Conservation (phyloP, 768 basidiomycete genomes). For the Paxillus rubicundulus region DNA sequence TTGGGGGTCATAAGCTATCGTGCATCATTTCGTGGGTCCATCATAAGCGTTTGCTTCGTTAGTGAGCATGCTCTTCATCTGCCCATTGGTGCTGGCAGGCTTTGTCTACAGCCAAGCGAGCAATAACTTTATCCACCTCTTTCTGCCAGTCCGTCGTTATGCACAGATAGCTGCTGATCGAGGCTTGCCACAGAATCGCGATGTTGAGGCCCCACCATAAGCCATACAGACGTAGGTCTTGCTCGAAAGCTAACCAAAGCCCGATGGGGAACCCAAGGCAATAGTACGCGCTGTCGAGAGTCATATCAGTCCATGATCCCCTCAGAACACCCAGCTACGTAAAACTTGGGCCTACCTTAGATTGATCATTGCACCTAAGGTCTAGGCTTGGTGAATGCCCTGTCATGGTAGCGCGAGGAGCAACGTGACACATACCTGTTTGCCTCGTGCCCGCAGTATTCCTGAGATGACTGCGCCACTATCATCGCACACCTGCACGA, state of each 20-base stretch:
- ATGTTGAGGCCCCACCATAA: slow-evolving; percentile 85
- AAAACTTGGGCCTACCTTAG: slow-evolving; percentile 45
- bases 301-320: neutral
- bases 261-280: slow-evolving; percentile 81
- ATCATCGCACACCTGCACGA: slow-evolving; percentile 84
- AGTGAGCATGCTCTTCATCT: slow-evolving; percentile 4
- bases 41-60: neutral
- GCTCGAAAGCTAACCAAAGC: slow-evolving; percentile 69
- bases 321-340: neutral
- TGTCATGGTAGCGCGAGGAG: neutral
- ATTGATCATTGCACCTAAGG: slow-evolving; percentile 77
- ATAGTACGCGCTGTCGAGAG: slow-evolving; percentile 63
- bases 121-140: slow-evolving; percentile 62
- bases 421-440: slow-evolving; percentile 46
- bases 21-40: neutral
- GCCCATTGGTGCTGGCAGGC: slow-evolving; percentile 16
- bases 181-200: slow-evolving; percentile 46
- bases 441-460: slow-evolving; percentile 79
- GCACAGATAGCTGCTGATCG: slow-evolving; percentile 52
- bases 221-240: slow-evolving; percentile 61
- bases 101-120: slow-evolving; percentile 50
- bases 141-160: slow-evolving; percentile 64
- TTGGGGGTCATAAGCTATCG: neutral
- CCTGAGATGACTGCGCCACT: slow-evolving; percentile 69
- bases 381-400: slow-evolving; percentile 37